Base-by-base conservation (phyloP, 169 alveolate species). In the Plasmodium malariae region DNA sequence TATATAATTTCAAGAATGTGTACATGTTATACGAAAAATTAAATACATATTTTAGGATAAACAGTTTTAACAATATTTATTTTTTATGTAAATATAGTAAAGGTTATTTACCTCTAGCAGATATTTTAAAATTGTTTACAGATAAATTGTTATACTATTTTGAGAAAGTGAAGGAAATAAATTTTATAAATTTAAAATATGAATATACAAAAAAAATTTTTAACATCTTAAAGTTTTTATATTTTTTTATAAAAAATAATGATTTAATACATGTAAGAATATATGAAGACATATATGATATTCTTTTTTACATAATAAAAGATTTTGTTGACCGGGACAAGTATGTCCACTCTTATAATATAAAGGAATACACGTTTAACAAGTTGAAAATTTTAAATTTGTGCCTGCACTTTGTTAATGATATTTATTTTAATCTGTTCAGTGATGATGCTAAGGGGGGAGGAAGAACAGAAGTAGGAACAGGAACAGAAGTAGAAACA, bases 31-130 rank as follows among this genome's bases (percentile, higher is more conserved):
- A 83, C 36, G 57, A 65, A 5, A 67, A 48, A 7, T 60, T 83
- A 45, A 83, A 83, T 37, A 43, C 17, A 28, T 67, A 21, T 28
- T 83, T 83, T 54, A 51, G 43, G 12, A 9, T 54, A 28, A 83
- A 49, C 7, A 32, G 40, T 11, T 67, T 65, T 30, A 83, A 68
- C 17, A 83, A 68, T 14, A 83, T 83, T 12, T 83, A 83, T 67
- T 83, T 83, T 30, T 4, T 83, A 11, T 83, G 91, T 9, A 83
- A 83, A 43, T 83, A 83, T 43, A 83, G 83, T 19, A 43, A 37
- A 28, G 91, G 91, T 0, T 83, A 32, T 43, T 30, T 83, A 1
- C 63, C 85, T 4, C 59, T 83, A n/a, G 17, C 54, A 17, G 19
- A 19, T 14, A 34, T 83, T 1, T 21, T 83, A 34, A 83, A 36